Base-by-base conservation (phyloP, 1,284 basidiomycete species). In the Cutaneotrichosporon sp. region DNA sequence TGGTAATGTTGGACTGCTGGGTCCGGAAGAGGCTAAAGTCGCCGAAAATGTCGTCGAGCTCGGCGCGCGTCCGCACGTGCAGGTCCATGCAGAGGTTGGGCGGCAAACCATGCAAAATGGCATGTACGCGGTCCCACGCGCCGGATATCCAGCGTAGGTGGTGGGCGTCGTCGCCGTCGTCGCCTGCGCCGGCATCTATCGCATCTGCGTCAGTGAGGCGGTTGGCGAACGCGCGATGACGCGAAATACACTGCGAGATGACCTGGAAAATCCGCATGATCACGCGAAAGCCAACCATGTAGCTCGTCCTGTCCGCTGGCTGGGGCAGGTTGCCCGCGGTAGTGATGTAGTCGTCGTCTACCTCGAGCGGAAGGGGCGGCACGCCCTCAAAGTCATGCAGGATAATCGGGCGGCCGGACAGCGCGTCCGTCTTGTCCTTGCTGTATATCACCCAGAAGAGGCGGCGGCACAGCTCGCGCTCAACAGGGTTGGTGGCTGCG, bases 291-390 rank as follows among this genome's bases (percentile, higher is more conserved):
- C 66, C 66, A 10, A 55, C 44, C 53, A 68, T 66, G 41, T 63
- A 59, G 36, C 54, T 55, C 9, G 52, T 37, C 3, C 33, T 37
- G 13, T 45, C 36, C 8, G 26, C 20, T 0, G 61, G 63, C 41
- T 62, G 61, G 5, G 55, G 52, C 1, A 55, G 48, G 33, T 46
- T 13, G 4, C 54, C 48, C 12, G 43, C 49, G 26, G 49, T 47
- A 13, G 66, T 61, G 30, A 68, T 53, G 44, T 58, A 63, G 39
- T 68, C 66, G 60, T 68, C 66, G 61, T 68, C 66, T 1, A 66
- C 51, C 41, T 63, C 57, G 39, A 63, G 49, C 4, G 66, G 66
- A 5, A 61, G 23, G 0, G 66, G 66, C 3, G 62, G 61, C 1
- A 59, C 37, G 21, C 61, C 63, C 33, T 68, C 64, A 41, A 59